Conservation (phyloP, 257 asterid species). For the Eucommia ulmoides region DNA sequence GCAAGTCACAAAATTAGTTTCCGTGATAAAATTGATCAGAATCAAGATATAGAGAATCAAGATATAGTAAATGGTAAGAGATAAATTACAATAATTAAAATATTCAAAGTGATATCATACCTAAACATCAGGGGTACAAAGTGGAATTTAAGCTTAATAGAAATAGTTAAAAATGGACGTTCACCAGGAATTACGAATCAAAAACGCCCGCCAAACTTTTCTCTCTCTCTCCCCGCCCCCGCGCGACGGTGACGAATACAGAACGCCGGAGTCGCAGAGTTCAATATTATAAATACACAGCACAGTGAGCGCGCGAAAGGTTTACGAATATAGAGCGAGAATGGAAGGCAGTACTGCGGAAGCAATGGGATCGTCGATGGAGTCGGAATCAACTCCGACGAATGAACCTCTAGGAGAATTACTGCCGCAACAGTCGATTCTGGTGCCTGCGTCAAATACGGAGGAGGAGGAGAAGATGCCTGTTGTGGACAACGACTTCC, state of each 20-base stretch:
- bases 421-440: conserved; percentile 3
- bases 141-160: too few relatives aligned
- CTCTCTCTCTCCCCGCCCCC: conserved; percentile 10
- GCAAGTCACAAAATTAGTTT: too few relatives aligned
- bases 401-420: conserved; percentile 14
- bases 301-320: background rate
- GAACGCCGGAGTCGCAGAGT: too few relatives aligned
- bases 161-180: too few relatives aligned
- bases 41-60: too few relatives aligned
- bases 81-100: too few relatives aligned
- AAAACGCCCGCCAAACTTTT: conserved; percentile 20
- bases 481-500: conserved; percentile 47
- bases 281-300: conserved; percentile 3
- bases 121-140: too few relatives aligned
- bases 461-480: conserved; percentile 15
- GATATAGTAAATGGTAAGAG: too few relatives aligned
- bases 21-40: too few relatives aligned
- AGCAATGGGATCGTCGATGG: conserved; percentile 43
- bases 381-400: conserved; percentile 24
- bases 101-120: too few relatives aligned
- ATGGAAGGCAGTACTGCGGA: conserved; percentile 32
- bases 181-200: conserved; percentile 12
- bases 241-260: too few relatives aligned
- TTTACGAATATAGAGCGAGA: conserved; percentile 3
- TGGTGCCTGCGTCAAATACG: conserved; percentile 1